Percentiles rank a stretch among this genome's conserved stretches.
Conservation (phyloP, 495 filamentous ascomycete genomes). For the Glutinoglossum americanum region DNA sequence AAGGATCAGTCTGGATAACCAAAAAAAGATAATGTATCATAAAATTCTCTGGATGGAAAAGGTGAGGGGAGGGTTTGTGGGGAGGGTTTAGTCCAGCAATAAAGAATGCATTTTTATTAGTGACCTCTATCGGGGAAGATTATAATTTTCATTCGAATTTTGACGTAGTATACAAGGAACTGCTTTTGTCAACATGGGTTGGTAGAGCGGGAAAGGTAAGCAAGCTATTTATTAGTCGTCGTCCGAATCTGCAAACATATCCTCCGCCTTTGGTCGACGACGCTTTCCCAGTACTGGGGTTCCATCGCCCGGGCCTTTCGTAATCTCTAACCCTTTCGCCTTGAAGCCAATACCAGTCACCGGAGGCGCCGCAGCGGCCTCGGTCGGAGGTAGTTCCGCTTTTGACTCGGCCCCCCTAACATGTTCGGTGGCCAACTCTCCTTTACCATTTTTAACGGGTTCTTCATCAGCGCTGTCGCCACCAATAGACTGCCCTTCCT, state of each 20-base stretch:
- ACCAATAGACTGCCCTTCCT: slow-evolving; percentile 3
- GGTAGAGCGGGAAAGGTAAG: background rate
- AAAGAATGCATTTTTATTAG: too few relatives aligned
- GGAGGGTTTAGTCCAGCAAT: background rate
- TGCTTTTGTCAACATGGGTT: too few relatives aligned
- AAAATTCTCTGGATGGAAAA: too few relatives aligned
- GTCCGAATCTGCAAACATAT: slow-evolving; percentile 71
- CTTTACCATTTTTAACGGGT: background rate
- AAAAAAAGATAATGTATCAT: background rate
- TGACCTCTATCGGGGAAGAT: too few relatives aligned
- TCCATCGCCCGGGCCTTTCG: background rate
- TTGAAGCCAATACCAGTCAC: background rate
- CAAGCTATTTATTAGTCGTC: slow-evolving; percentile 9
- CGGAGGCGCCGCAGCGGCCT: background rate
- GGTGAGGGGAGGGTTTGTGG: too few relatives aligned
- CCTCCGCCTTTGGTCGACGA: slow-evolving; percentile 62
- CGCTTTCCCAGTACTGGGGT: background rate
- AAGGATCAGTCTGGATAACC: background rate
- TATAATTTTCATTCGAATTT: too few relatives aligned
- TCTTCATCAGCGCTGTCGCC: slow-evolving; percentile 12
- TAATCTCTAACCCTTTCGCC: background rate
- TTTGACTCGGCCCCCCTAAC: background rate
- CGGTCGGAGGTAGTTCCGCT: background rate
- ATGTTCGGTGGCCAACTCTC: background rate
- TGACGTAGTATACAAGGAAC: too few relatives aligned